Percentiles rank a stretch among this genome's conserved stretches.
These are phyloP conservation scores for Populus davidiana DNA, from an alignment of 345 rosid species.

Conservation along the genomic window DNA sequence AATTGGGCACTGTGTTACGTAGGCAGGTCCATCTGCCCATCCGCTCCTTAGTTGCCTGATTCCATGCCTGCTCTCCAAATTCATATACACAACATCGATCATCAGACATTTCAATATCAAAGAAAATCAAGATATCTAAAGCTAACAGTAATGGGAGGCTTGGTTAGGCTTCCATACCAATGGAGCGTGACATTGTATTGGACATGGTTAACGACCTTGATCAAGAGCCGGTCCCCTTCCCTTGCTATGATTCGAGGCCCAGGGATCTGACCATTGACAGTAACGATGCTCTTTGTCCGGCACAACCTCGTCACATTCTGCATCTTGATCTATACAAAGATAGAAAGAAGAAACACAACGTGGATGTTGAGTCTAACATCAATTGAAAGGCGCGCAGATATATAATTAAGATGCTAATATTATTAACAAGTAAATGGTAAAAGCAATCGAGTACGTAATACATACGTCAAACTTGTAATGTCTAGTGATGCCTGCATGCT, in stretches of 20 bases:
- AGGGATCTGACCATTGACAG: conserved; percentile 68
- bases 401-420: too few species aligned
- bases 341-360: background rate
- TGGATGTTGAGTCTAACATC: too few species aligned
- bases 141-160: too few species aligned
- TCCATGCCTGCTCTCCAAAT: conserved; percentile 39
- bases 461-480: conserved; percentile 48
- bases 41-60: conserved; percentile 46
- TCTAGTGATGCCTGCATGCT: conserved; percentile 44
- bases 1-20: conserved; percentile 52
- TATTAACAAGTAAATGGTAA: too few species aligned
- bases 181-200: conserved; percentile 61
- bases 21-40: conserved; percentile 64
- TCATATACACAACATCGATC: background rate
- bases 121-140: background rate
- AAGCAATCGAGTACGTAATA: background rate
- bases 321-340: conserved; percentile 41
- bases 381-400: too few species aligned
- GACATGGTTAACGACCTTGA: conserved; percentile 68
- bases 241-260: conserved; percentile 67
- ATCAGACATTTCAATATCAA: background rate
- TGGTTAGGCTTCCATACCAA: conserved; percentile 39
- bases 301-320: conserved; percentile 64
- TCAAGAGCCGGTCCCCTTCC: conserved; percentile 65
- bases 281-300: conserved; percentile 62